Evolutionary conservation across 192 early-diverging fungal species (phyloP).

Genomic region (Coemansia sp.): DNA sequence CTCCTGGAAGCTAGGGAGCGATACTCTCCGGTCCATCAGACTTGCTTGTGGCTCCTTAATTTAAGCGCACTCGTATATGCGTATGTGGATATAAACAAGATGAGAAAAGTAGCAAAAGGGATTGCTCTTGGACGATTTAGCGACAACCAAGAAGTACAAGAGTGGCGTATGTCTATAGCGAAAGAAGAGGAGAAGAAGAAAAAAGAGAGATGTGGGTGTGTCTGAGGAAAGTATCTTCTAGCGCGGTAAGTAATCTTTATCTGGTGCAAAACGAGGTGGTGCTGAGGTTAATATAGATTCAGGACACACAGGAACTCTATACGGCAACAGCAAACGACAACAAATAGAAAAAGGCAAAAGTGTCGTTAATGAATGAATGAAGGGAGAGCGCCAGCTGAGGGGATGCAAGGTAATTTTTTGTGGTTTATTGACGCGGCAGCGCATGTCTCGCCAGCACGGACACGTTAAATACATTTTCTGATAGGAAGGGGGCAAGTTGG

Average conservation of each 20-base stretch:
- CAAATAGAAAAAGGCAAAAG: neutral
- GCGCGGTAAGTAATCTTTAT: neutral
- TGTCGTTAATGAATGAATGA: slow-evolving; percentile 7
- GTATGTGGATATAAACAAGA: neutral
- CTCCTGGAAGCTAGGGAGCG: slow-evolving; percentile 48
- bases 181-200: neutral
- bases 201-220: neutral
- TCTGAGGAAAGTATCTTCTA: neutral
- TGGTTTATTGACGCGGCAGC: slow-evolving; percentile 9
- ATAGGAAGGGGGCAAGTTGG: neutral
- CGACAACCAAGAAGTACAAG: neutral
- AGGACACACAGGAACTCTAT: neutral
- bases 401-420: slow-evolving; percentile 14
- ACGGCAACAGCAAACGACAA: neutral
- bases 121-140: neutral
- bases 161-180: neutral
- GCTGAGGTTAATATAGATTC: neutral
- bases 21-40: slow-evolving; percentile 42
- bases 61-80: neutral
- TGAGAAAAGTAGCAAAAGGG: neutral
- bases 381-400: slow-evolving; percentile 9
- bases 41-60: neutral
- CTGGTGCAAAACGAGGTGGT: neutral
- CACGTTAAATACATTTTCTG: slow-evolving; percentile 13
- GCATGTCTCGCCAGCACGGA: slow-evolving; percentile 5